Conservation (phyloP, 768 basidiomycete genomes). For the Tricholoma bakamatsutake region DNA sequence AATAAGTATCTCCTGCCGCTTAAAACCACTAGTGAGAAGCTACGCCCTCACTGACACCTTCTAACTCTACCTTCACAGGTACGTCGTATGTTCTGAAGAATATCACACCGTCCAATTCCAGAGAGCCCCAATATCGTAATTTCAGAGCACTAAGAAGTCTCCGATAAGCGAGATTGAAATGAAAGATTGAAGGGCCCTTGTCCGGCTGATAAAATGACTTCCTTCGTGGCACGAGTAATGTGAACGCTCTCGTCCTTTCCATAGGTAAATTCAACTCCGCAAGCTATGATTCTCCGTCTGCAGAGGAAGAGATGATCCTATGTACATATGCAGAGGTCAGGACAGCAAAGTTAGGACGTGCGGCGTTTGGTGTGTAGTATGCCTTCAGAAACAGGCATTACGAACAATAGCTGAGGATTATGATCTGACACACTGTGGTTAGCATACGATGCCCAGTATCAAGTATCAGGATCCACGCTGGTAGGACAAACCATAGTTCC, state of each 20-base stretch:
- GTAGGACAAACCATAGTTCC: neutral
- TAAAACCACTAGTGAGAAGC: slow-evolving; percentile 17
- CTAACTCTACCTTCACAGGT: slow-evolving; percentile 29
- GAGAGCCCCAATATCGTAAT: slow-evolving; percentile 49
- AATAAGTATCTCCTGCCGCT: neutral
- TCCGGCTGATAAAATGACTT: slow-evolving; percentile 5
- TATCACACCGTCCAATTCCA: slow-evolving; percentile 42
- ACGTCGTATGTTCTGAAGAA: slow-evolving; percentile 37
- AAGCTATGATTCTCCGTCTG: neutral
- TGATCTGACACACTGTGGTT: neutral
- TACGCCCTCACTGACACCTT: slow-evolving; percentile 31
- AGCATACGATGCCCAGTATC: neutral
- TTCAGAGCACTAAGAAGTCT: slow-evolving; percentile 31
- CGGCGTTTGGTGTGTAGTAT: neutral
- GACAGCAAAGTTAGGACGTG: neutral
- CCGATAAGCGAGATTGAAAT: neutral
- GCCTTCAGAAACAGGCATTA: neutral
- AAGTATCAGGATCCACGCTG: neutral
- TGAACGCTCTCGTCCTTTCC: neutral
- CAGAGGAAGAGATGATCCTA: slow-evolving; percentile 1
- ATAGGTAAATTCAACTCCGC: slow-evolving; percentile 2
- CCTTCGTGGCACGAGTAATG: neutral
- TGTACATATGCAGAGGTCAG: slow-evolving; percentile 3
- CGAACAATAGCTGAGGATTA: neutral
- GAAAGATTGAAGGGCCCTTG: neutral